Conservation (phyloP, 768 basidiomycete species). For the Megacollybia marginata region DNA sequence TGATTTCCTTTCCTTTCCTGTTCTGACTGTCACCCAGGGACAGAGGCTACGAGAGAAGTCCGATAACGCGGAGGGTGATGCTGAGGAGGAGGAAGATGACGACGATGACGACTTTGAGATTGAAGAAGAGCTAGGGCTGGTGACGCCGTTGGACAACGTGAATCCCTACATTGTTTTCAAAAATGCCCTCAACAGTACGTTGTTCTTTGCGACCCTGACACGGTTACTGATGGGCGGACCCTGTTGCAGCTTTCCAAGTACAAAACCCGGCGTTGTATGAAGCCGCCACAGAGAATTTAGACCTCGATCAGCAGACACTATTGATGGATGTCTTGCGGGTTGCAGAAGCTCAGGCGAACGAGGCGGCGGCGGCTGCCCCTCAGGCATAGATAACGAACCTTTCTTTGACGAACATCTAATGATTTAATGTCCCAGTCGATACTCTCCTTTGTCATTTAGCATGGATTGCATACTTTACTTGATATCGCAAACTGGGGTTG, state of each 20-base stretch:
- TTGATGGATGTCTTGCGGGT: slow-evolving; percentile 82
- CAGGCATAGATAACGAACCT: too few species aligned
- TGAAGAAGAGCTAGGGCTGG: slow-evolving; percentile 66
- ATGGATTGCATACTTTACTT: too few species aligned
- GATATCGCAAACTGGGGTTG: too few species aligned
- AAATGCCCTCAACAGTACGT: slow-evolving; percentile 69
- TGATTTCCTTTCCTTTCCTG: slow-evolving; percentile 1
- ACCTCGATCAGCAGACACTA: slow-evolving; percentile 69
- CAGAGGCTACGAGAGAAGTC: slow-evolving; percentile 64
- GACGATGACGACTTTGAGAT: slow-evolving; percentile 53
- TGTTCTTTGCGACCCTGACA: too few species aligned
- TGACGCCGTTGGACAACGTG: too few species aligned
- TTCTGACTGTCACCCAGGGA: slow-evolving; percentile 34
- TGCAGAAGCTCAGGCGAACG: too few species aligned
- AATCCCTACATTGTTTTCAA: slow-evolving; percentile 48
- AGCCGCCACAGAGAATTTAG: slow-evolving; percentile 61
- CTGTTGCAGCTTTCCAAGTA: slow-evolving; percentile 60
- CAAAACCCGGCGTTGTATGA: slow-evolving; percentile 65
- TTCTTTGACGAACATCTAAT: too few species aligned
- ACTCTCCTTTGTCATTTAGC: too few species aligned
- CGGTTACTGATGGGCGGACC: too few species aligned
- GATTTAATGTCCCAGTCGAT: too few species aligned
- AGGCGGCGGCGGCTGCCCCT: too few species aligned
- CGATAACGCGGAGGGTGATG: slow-evolving; percentile 23
- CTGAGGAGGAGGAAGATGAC: slow-evolving; percentile 27